These are phyloP conservation scores for Hyaloscypha variabilis DNA, from an alignment of 495 filamentous ascomycete species.

Conservation along the genomic window DNA sequence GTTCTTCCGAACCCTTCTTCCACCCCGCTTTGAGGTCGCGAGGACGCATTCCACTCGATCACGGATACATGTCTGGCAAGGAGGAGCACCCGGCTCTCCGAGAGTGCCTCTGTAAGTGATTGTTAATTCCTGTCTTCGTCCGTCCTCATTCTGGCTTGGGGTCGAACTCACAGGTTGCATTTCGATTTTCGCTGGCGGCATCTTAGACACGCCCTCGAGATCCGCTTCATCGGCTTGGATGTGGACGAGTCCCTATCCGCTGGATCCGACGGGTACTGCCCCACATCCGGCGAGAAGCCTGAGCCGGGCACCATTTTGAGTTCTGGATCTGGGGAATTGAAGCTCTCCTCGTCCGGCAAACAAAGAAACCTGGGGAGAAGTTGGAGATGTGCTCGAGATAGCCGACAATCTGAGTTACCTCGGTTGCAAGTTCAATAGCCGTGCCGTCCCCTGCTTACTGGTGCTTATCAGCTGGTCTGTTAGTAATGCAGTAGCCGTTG, in stretches of 20 bases:
- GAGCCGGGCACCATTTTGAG: slow-evolving; percentile 7
- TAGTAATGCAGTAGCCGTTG: neutral
- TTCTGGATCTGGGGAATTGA: slow-evolving; percentile 10
- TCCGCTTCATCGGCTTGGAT: slow-evolving; percentile 47
- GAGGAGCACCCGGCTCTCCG: slow-evolving; percentile 51
- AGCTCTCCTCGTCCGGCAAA: neutral
- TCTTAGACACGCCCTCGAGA: slow-evolving; percentile 61
- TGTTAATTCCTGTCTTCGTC: slow-evolving; percentile 20
- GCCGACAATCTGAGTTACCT: neutral
- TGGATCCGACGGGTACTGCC: slow-evolving; percentile 10
- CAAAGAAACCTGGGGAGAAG: neutral
- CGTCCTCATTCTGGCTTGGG: too few relatives aligned
- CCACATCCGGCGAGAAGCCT: slow-evolving; percentile 4
- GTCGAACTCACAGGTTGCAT: slow-evolving; percentile 59
- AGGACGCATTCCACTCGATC: slow-evolving; percentile 61
- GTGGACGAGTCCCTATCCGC: neutral
- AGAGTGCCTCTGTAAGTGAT: slow-evolving; percentile 42
- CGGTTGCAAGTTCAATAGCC: neutral
- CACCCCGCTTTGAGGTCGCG: slow-evolving; percentile 61
- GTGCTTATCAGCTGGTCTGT: neutral
- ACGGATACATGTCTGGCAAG: slow-evolving; percentile 58
- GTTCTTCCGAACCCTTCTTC: slow-evolving; percentile 49
- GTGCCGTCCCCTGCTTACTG: neutral
- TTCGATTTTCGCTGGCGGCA: slow-evolving; percentile 63
- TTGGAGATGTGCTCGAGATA: neutral